These are phyloP conservation scores for Xanthoceras sorbifolium DNA, from an alignment of 345 rosid species.

Conservation along the genomic window DNA sequence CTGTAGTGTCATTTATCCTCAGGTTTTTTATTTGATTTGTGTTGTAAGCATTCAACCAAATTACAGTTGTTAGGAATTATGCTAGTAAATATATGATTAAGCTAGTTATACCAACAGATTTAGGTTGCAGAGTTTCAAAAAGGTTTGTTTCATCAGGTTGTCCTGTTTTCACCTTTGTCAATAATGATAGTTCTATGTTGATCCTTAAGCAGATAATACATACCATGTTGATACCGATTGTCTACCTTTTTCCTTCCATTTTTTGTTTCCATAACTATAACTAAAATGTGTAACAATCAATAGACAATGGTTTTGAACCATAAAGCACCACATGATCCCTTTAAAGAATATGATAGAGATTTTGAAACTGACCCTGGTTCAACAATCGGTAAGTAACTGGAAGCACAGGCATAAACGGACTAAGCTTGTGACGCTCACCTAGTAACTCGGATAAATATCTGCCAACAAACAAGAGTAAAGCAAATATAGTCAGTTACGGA, in stretches of 20 bases:
- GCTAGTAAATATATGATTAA: not conserved
- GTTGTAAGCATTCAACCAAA: not conserved
- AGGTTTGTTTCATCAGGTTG: not conserved
- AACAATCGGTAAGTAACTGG: conserved; percentile 61
- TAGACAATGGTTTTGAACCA: not conserved
- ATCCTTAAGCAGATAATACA: not conserved
- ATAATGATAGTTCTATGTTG: not conserved
- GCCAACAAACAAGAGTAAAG: conserved; percentile 23
- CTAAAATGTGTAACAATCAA: not conserved
- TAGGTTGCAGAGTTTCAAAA: not conserved
- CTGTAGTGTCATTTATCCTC: not conserved
- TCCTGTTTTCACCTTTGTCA: not conserved
- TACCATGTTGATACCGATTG: not conserved
- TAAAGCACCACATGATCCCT: not conserved
- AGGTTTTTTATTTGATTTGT: not conserved
- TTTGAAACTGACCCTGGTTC: conserved; percentile 67
- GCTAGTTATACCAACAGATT: not conserved
- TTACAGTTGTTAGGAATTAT: not conserved
- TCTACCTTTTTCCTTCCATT: not conserved
- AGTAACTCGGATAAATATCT: conserved; percentile 80
- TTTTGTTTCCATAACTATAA: not conserved
- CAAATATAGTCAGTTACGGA: conserved; percentile 3
- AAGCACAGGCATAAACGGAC: conserved; percentile 70
- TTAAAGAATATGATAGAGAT: not conserved
- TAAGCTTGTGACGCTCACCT: conserved; percentile 74